These are phyloP conservation scores for Royoungia palumana DNA, from an alignment of 768 basidiomycete species.

Conservation along the genomic window DNA sequence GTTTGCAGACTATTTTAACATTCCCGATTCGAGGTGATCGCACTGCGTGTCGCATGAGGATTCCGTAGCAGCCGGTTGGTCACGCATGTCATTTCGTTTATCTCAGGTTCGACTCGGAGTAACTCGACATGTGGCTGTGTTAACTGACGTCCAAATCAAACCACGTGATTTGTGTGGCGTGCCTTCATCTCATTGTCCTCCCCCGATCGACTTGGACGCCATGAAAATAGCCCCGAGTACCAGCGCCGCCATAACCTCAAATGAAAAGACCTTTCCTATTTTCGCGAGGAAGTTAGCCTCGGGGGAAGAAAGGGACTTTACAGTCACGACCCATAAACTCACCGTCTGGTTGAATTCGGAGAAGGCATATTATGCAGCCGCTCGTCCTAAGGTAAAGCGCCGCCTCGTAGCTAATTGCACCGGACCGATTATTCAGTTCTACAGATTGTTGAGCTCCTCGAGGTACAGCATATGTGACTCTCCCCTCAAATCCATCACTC, in stretches of 20 bases:
- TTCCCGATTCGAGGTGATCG: no score
- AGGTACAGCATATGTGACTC: conserved; percentile 33
- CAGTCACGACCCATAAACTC: conserved; percentile 34
- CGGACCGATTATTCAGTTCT: neutral
- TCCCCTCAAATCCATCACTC: neutral
- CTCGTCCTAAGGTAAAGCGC: conserved; percentile 44
- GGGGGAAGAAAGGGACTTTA: conserved; percentile 23
- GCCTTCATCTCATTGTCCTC: no score
- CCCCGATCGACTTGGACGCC: conserved; percentile 1
- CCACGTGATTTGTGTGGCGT: no score
- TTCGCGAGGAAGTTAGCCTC: conserved; percentile 34
- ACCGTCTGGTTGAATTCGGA: conserved; percentile 43
- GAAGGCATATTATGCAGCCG: conserved; percentile 51
- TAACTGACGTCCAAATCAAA: no score
- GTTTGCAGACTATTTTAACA: no score
- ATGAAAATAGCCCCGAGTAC: conserved; percentile 15
- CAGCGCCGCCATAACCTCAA: conserved; percentile 18
- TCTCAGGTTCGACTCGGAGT: no score
- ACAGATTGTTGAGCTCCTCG: conserved; percentile 49
- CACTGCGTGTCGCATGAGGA: no score
- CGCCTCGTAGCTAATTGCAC: neutral
- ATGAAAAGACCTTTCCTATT: conserved; percentile 37
- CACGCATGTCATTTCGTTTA: no score
- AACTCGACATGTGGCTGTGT: no score
- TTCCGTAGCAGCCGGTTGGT: no score